Conservation (phyloP, 768 basidiomycete species). For the Pisolithus microcarpus region DNA sequence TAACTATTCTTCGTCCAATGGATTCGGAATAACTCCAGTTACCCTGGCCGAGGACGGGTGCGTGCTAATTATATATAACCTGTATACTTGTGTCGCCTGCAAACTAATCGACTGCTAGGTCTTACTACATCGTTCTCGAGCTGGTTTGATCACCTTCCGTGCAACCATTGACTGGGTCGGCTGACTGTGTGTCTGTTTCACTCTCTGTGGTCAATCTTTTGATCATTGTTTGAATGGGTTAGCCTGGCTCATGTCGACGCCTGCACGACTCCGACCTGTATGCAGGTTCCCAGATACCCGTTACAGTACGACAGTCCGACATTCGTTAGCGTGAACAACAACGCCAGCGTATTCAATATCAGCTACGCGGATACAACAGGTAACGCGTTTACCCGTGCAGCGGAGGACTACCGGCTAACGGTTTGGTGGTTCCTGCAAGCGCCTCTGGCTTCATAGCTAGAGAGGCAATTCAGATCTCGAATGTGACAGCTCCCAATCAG, state of each 20-base stretch:
- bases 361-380: conserved; percentile 65
- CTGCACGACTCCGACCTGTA: conserved; percentile 52
- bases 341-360: conserved; percentile 51
- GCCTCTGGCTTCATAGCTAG: conserved; percentile 65
- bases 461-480: conserved; percentile 56
- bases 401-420: not conserved
- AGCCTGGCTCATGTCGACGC: conserved; percentile 65
- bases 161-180: conserved; percentile 67
- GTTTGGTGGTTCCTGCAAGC: conserved; percentile 30
- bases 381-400: conserved; percentile 17
- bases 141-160: conserved; percentile 59
- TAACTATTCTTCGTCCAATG: conserved; percentile 20
- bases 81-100: conserved; percentile 3
- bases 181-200: conserved; percentile 15
- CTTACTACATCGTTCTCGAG: conserved; percentile 59
- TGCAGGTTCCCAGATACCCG: conserved; percentile 60
- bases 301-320: conserved; percentile 59
- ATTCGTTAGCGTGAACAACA: conserved; percentile 53
- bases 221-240: conserved; percentile 13
- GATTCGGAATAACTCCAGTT: conserved; percentile 37
- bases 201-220: not conserved
- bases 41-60: conserved; percentile 42
- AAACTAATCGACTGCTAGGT: conserved; percentile 32
- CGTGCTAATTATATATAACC: conserved; percentile 16
- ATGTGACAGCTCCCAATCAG: conserved; percentile 54